Evolutionary conservation across 139 green algal species (phyloP), one percentile per base, ranked within the genome.

Genomic region (Edaphochlamys debaryana): DNA sequence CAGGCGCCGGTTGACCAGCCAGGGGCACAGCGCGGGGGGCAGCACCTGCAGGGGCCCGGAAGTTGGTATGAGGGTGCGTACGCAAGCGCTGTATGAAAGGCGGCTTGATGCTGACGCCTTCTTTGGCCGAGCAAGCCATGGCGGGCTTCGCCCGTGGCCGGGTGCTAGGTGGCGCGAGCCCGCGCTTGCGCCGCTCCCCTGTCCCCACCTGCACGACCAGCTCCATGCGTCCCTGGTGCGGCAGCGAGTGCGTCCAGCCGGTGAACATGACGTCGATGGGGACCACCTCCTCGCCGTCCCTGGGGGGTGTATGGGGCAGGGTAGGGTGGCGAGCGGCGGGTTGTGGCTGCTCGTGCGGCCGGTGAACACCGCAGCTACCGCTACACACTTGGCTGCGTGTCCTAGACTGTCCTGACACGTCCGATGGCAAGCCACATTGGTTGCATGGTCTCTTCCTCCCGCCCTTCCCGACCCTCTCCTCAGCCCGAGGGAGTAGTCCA

Each of bases 181-280:
- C n/a, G n/a, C n/a, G n/a, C n/a, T n/a, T n/a, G n/a, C n/a, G n/a
- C n/a, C n/a, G n/a, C n/a, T n/a, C n/a, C n/a, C n/a, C n/a, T n/a
- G n/a, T n/a, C n/a, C n/a, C n/a, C n/a, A n/a, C n/a, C n/a, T 6
- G 23, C 42, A 82, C 76, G 20, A 64, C 4, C 62, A 82, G 41
- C 76, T 82, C 76, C 76, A 82, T 62, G 3, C 22, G 7, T 0
- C 76, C 76, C 42, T 52, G 42, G 32, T 40, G 22, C 38, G 76
- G 76, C 42, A 82, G 76, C 40, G 19, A 32, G 76, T 82, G 62
- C 29, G 62, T 82, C 76, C 76, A 82, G n/a, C 76, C 62, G 11
- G 23, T 23, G 63, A 74, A 82, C 62, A 82, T 63, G 32, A 41
- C 5, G n/a, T 82, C 76, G 17, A 82, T 25, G 15, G 76, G 76